These are phyloP conservation scores for Aureobasidium melanogenum DNA, from an alignment of 2,329 filamentous ascomycete genomes.

Conservation along the genomic window DNA sequence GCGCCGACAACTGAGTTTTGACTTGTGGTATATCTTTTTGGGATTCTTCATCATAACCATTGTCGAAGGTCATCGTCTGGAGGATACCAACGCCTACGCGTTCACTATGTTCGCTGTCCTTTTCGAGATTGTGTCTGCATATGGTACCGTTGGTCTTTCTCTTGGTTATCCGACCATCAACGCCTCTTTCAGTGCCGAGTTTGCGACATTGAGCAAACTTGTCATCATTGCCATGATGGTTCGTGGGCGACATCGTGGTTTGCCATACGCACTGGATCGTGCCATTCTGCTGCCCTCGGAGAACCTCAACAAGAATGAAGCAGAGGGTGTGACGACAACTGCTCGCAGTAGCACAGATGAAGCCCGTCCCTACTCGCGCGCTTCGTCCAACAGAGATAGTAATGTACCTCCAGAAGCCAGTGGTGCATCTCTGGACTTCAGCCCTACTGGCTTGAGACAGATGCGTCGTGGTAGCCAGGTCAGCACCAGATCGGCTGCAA, in stretches of 20 bases:
- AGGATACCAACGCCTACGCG: constrained; percentile 47
- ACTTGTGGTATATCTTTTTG: constrained; percentile 93
- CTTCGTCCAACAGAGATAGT: not conserved
- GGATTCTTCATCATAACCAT: constrained; percentile 91
- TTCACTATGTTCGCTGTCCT: constrained; percentile 49
- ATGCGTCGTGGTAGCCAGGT: constrained; percentile 10
- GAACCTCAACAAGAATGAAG: constrained; percentile 52
- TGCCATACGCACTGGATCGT: constrained; percentile 59
- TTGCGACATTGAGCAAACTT: constrained; percentile 60
- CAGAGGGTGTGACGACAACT: constrained; percentile 15
- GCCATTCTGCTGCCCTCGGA: constrained; percentile 62
- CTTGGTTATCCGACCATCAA: constrained; percentile 71
- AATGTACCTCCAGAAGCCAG: not conserved
- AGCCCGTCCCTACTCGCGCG: not conserved
- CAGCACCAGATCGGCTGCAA: constrained; percentile 8
- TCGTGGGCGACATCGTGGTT: constrained; percentile 55
- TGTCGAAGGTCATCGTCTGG: constrained; percentile 65
- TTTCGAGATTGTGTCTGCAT: constrained; percentile 83
- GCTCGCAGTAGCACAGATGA: not conserved
- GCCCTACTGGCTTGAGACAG: not conserved
- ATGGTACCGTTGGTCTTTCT: constrained; percentile 87
- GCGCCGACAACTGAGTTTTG: constrained; percentile 87
- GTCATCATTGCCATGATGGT: constrained; percentile 60
- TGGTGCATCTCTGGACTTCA: constrained; percentile 3
- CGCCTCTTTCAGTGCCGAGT: constrained; percentile 74